Conservation (phyloP, 192 early-diverging fungal genomes). For the Backusella luteola region DNA sequence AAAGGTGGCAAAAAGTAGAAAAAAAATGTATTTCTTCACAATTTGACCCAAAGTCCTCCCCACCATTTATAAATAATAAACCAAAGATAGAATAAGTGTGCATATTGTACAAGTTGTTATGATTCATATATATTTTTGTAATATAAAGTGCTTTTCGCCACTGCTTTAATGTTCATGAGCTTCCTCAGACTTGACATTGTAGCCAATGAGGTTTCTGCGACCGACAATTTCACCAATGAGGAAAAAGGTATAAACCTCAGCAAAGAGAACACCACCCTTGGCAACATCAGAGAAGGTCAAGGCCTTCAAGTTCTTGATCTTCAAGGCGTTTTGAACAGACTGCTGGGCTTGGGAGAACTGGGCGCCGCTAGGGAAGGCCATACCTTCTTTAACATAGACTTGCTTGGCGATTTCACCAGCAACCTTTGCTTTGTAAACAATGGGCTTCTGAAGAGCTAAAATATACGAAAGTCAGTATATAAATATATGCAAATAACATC, state of each 20-base stretch:
- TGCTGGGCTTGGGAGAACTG: conserved; percentile 49
- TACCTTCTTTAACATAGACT: conserved; percentile 59
- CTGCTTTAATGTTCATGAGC: conserved; percentile 17
- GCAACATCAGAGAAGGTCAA: conserved; percentile 41
- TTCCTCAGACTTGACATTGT: conserved; percentile 48
- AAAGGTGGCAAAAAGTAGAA: conserved; percentile 5
- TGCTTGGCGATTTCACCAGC: conserved; percentile 58
- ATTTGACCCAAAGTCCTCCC: background rate
- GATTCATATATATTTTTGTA: background rate
- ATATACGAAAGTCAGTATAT: background rate
- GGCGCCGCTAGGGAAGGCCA: conserved; percentile 49
- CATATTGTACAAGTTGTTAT: conserved; percentile 6
- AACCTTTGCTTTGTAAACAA: conserved; percentile 56
- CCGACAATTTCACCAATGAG: conserved; percentile 63
- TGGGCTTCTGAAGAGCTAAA: conserved; percentile 33
- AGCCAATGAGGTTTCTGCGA: conserved; percentile 60
- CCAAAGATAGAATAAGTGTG: background rate
- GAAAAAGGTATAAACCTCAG: conserved; percentile 59
- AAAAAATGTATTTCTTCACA: background rate
- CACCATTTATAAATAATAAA: conserved; percentile 1
- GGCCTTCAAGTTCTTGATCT: conserved; percentile 42
- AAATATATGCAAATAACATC: background rate
- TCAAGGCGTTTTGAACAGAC: conserved; percentile 39
- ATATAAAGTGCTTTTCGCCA: background rate
- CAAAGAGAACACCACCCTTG: conserved; percentile 51